Evolutionary conservation across 2,329 filamentous ascomycete species (phyloP), one percentile per base, ranked within the genome.

Genomic region (Fusarium metavorans): DNA sequence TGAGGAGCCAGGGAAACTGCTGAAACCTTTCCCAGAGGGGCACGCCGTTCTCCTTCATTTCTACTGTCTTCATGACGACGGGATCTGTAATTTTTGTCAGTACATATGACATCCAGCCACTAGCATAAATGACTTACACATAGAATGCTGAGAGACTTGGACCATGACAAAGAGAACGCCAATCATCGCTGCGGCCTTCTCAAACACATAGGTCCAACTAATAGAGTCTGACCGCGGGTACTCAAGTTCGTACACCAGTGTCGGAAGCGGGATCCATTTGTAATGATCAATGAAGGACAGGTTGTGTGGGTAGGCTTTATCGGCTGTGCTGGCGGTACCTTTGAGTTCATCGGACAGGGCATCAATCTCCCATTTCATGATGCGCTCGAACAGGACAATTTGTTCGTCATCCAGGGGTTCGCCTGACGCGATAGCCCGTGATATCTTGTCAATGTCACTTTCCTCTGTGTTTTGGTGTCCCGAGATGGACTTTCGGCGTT

Each of bases 131-230:
- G 16, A 69, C 82, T 70, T 63, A 84, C 84, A 95, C 74, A 95
- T 94, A 77, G 90, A 94, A 25, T 91, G 88, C 83, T 95, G 93
- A 0, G 91, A 93, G 61, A 95, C 87, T 79, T 94, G 90, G 71
- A 94, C 92, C 94, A 95, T 95, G 71, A 95, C 90, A 77, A 92
- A 91, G 43, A 95, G 89, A 66, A 94, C 87, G 8, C 93, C 93
- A 68, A 95, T 89, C 18, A 91, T 92, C 2, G 93, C 93, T 1
- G 87, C 86, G 2, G 87, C 83, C 81, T 95, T 95, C 81, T 95
- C 93, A 8, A 88, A 87, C 5, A 94, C 92, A 78, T 95, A 95
- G 74, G 85, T 86, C 93, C 93, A 95, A 81, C 93, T 91, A 73
- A 94, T 92, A 6, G 82, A 85, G 20, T 93, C 89, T 6, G 87